Percentiles rank a stretch among this genome's conserved stretches.
These are phyloP conservation scores for Diospyros lotus DNA, from an alignment of 148 eudicot genomes.

Conservation along the genomic window DNA sequence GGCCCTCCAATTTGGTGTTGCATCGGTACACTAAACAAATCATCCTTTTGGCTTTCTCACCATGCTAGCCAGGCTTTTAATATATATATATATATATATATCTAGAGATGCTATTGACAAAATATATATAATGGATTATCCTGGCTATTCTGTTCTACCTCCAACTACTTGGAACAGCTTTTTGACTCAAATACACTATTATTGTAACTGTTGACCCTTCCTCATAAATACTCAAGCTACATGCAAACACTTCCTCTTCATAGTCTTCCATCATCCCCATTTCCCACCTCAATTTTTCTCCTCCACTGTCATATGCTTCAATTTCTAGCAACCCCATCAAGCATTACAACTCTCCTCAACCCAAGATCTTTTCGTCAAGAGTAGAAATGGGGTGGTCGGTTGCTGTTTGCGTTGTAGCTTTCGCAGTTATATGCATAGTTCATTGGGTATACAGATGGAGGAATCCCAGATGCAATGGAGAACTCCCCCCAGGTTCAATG, in stretches of 20 bases:
- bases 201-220: constrained; percentile 34
- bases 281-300: not conserved
- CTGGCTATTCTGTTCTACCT: constrained; percentile 32
- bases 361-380: constrained; percentile 1
- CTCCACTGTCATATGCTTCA: not conserved
- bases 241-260: constrained; percentile 39
- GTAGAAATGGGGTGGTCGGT: constrained; percentile 31
- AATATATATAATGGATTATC: constrained; percentile 28
- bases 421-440: constrained; percentile 32
- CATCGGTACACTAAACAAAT: too few relatives aligned
- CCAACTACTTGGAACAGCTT: constrained; percentile 60
- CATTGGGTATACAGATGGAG: constrained; percentile 71
- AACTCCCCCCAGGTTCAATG: constrained; percentile 83
- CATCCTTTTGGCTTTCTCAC: too few relatives aligned
- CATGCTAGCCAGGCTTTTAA: too few relatives aligned
- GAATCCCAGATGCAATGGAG: constrained; percentile 71
- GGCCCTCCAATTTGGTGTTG: constrained; percentile 3
- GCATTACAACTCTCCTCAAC: constrained; percentile 12
- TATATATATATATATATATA: too few relatives aligned
- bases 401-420: constrained; percentile 26
- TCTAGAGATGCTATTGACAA: constrained; percentile 36
- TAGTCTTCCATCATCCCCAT: not conserved
- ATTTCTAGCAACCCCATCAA: not conserved
- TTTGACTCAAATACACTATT: constrained; percentile 21
- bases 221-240: constrained; percentile 37